These are phyloP conservation scores for Geotrichum europaeum DNA, from an alignment of 1,139 yeast species.

Conservation along the genomic window DNA sequence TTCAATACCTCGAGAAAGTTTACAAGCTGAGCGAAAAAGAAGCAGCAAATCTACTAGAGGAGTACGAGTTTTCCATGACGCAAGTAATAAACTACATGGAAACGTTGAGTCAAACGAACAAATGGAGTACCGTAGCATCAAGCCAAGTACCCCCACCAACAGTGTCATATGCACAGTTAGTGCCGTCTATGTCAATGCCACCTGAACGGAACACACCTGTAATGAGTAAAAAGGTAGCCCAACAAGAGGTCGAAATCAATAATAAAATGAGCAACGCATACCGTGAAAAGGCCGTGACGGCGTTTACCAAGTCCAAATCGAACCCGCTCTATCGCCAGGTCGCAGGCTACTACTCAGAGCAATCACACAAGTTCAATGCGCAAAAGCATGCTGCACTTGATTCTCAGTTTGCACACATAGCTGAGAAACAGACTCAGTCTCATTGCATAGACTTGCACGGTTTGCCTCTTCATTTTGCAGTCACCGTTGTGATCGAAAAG, in stretches of 20 bases:
- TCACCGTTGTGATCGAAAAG: constrained; percentile 21
- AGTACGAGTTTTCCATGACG: neutral
- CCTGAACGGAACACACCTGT: neutral
- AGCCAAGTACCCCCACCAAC: neutral
- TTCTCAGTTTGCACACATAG: constrained; percentile 16
- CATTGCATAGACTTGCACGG: constrained; percentile 29
- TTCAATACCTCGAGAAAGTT: constrained; percentile 4
- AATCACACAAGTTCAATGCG: constrained; percentile 21
- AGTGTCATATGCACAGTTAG: neutral
- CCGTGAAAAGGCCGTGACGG: constrained; percentile 4
- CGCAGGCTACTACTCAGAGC: constrained; percentile 26
- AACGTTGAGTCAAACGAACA: neutral
- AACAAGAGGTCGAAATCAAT: neutral
- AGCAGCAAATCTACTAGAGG: neutral
- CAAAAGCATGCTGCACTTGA: constrained; percentile 18
- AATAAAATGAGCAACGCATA: neutral
- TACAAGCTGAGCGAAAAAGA: constrained; percentile 1
- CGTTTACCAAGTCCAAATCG: constrained; percentile 23
- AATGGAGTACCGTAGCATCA: neutral
- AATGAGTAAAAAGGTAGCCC: constrained; percentile 4
- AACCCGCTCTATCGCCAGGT: constrained; percentile 28
- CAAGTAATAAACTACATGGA: neutral
- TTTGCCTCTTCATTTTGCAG: constrained; percentile 27
- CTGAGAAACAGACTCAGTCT: constrained; percentile 20
- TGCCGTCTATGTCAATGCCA: neutral